Base-by-base conservation (phyloP, 2,329 filamentous ascomycete genomes). In the Talaromyces pinophilus region DNA sequence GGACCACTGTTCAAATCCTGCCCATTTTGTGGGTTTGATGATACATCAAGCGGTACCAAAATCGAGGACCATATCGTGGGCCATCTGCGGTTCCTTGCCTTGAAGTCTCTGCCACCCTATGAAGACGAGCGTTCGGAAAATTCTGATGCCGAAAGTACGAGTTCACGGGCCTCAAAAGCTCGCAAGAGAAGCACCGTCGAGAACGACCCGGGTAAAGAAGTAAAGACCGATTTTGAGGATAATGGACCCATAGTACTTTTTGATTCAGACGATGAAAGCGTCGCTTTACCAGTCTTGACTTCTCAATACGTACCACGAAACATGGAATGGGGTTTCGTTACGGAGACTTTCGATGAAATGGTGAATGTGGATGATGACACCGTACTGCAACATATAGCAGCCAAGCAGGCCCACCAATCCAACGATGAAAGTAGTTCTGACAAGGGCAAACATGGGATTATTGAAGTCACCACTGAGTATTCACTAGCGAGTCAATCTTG, bases 1-100 rank as follows among this genome's bases (percentile, higher is more conserved):
- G 63, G 63, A 22, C 46, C 63, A 17, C 35, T 65, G 4, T 65
- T 65, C 40, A 57, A 62, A 15, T 61, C 63, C 33, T 65, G 63
- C 25, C 63, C 63, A 28, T 35, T 65, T 3, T 65, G 63, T 33
- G 63, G 57, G 17, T 22, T 38, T 25, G 59, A 59, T 15, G 30
- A 62, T 28, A 42, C 19, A 50, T 22, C 30, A 22, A 33, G 10
- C 4, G 28, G 52, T 35, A 35, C 15, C 3, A 57, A 35, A 13
- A 35, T 65, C 1, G 63, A 65, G 44, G 57, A 60, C 3, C 63
- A 65, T 62, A 50, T 65, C 15, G 63, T 57, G 3, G 44, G 38
- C 11, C 63, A 65, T 19, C 35, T 65, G 22, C 62, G 63, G 30
- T 65, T 61, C 30, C 63, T 65, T 54, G 63, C 63, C 10, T 35